phyloP scores from a whole-genome alignment of 306 rosid species.

The Hippophae gyantsensis region DNA sequence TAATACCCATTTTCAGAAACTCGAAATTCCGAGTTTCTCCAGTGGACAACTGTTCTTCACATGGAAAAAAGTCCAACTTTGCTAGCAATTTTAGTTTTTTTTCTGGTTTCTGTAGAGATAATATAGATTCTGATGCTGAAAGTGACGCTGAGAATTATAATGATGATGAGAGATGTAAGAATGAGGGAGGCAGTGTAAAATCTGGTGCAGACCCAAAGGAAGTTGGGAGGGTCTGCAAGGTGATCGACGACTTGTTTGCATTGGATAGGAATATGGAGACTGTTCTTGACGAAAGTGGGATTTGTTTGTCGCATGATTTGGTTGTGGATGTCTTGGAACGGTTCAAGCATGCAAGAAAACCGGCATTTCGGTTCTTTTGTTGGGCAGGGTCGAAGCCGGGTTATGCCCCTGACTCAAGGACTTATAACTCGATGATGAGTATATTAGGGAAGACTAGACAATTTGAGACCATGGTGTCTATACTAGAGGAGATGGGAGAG shows the following conservation, averaged over 20 bases:
- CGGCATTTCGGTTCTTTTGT: conserved; percentile 78
- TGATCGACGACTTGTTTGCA: conserved; percentile 82
- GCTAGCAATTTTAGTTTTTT: conserved; percentile 16
- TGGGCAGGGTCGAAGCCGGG: conserved; percentile 67
- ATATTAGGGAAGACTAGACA: conserved; percentile 79
- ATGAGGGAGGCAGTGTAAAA: conserved; percentile 13
- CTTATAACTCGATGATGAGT: conserved; percentile 60
- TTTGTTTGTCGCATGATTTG: conserved; percentile 60
- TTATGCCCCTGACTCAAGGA: conserved; percentile 54
- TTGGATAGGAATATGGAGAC: conserved; percentile 90
- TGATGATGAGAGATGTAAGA: conserved; percentile 9
- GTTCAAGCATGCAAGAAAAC: conserved; percentile 78
- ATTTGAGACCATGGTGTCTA: conserved; percentile 79
- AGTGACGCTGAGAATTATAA: conserved; percentile 20
- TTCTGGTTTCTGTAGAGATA: conserved; percentile 21
- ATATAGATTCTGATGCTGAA: conserved; percentile 32
- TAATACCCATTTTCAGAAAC: conserved; percentile 19
- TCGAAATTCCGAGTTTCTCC: conserved; percentile 2
- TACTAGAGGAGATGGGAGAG: conserved; percentile 86
- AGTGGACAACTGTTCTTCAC: conserved; percentile 5
- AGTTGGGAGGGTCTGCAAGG: conserved; percentile 65
- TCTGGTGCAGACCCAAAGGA: conserved; percentile 45
- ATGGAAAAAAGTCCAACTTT: conserved; percentile 11
- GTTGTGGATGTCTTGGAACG: conserved; percentile 68
- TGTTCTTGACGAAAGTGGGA: conserved; percentile 63